Conservation (phyloP, 768 basidiomycete genomes). For the Lanmaoa pseudosensibilis region DNA sequence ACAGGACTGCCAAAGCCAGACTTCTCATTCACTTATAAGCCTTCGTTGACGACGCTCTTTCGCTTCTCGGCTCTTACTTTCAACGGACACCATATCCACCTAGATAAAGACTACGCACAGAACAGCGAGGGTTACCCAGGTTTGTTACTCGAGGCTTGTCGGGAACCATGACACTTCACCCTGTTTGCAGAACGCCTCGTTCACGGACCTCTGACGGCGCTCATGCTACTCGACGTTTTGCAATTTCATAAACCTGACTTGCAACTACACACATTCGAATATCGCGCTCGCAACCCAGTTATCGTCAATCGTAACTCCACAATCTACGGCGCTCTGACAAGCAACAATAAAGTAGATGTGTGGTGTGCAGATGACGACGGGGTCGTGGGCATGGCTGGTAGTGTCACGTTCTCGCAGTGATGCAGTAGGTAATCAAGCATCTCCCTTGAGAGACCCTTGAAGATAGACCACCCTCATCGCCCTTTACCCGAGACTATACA, state of each 20-base stretch:
- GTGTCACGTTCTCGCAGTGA: constrained; percentile 32
- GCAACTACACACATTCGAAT: constrained; percentile 56
- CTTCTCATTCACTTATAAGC: constrained; percentile 66
- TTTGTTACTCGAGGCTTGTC: constrained; percentile 18
- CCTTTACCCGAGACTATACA: too few species aligned
- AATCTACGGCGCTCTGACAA: constrained; percentile 45
- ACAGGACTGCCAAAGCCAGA: constrained; percentile 50
- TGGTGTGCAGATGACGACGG: constrained; percentile 62
- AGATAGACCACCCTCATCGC: too few species aligned
- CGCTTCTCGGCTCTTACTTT: constrained; percentile 85
- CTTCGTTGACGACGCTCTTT: constrained; percentile 72
- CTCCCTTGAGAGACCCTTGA: too few species aligned
- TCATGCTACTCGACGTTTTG: constrained; percentile 70
- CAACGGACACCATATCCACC: constrained; percentile 83
- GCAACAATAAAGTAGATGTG: constrained; percentile 42
- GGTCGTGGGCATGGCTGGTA: constrained; percentile 69
- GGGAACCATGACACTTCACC: not conserved
- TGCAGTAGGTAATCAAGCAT: not conserved
- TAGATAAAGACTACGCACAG: constrained; percentile 72
- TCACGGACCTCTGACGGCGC: constrained; percentile 79
- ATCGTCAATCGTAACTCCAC: constrained; percentile 51
- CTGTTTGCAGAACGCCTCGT: constrained; percentile 66
- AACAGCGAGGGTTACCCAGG: constrained; percentile 72
- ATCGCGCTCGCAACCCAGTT: constrained; percentile 67
- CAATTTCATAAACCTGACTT: constrained; percentile 49